Conservation (phyloP, 768 basidiomycete species). For the Tulasnella sp. region DNA sequence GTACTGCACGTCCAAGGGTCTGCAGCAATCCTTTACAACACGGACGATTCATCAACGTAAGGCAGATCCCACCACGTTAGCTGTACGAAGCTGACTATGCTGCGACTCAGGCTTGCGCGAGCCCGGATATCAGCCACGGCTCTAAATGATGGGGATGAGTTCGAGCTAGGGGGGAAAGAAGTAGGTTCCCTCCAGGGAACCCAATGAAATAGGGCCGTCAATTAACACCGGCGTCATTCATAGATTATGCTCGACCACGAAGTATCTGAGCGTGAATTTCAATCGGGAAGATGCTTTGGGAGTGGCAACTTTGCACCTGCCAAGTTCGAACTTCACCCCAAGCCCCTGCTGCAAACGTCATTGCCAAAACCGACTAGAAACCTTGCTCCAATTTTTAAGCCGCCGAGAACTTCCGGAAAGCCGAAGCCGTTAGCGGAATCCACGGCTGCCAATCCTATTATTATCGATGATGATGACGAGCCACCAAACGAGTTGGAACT, state of each 20-base stretch:
- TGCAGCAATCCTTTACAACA: slow-evolving; percentile 41
- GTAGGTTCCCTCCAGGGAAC: slow-evolving; percentile 4
- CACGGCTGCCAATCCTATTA: neutral
- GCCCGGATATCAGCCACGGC: neutral
- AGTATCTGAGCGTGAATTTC: slow-evolving; percentile 11
- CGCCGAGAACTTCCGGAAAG: neutral
- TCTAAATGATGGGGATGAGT: slow-evolving; percentile 16
- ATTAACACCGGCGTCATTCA: neutral
- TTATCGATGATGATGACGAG: neutral
- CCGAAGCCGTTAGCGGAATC: neutral
- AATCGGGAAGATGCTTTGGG: slow-evolving; percentile 13
- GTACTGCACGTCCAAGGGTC: slow-evolving; percentile 31
- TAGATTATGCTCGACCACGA: slow-evolving; percentile 15
- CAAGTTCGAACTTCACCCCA: neutral
- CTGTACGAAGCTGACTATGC: neutral
- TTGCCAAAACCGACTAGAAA: neutral
- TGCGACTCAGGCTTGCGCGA: neutral
- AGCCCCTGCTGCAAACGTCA: neutral
- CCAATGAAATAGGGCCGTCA: neutral
- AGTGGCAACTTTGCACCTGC: neutral
- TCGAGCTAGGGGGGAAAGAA: slow-evolving; percentile 22
- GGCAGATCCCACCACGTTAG: neutral
- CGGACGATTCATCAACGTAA: slow-evolving; percentile 31
- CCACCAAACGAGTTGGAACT: neutral
- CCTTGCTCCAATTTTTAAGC: neutral